Percentiles rank a stretch among this genome's conserved stretches.
phyloP scores from a whole-genome alignment of 2,329 filamentous ascomycete species.

The Talaromyces rugulosus region DNA sequence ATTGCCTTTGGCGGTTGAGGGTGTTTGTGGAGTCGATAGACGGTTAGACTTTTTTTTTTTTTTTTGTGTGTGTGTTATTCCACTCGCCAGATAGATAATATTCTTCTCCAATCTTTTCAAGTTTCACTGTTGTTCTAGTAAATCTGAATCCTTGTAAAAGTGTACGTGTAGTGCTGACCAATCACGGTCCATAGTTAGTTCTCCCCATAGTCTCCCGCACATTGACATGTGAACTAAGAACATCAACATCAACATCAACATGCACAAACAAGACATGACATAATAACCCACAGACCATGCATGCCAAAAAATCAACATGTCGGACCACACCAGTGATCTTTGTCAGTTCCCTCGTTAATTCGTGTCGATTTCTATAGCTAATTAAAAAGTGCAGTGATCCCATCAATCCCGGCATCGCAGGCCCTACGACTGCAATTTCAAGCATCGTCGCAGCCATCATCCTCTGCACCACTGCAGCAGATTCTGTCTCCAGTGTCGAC shows the following conservation, averaged over 20 bases:
- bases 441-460: background rate
- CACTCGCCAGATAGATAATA: background rate
- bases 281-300: constrained; percentile 14
- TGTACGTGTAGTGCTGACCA: background rate
- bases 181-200: background rate
- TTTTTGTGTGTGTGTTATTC: background rate
- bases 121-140: too few species aligned
- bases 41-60: background rate
- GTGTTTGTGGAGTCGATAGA: background rate
- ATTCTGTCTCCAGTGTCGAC: constrained; percentile 29
- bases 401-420: constrained; percentile 34
- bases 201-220: background rate
- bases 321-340: background rate
- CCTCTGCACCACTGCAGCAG: background rate
- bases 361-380: background rate
- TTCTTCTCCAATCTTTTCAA: too few species aligned
- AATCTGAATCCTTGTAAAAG: too few species aligned
- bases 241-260: constrained; percentile 2
- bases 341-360: background rate
- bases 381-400: constrained; percentile 21
- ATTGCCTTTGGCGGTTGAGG: background rate
- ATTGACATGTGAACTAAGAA: background rate
- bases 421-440: constrained; percentile 24
- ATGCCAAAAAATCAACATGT: background rate
- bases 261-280: constrained; percentile 15